A percentile compares a stretch with the other conserved stretches of the same genome.
Conservation (phyloP, 345 rosid species). For the Citrus hindsii region DNA sequence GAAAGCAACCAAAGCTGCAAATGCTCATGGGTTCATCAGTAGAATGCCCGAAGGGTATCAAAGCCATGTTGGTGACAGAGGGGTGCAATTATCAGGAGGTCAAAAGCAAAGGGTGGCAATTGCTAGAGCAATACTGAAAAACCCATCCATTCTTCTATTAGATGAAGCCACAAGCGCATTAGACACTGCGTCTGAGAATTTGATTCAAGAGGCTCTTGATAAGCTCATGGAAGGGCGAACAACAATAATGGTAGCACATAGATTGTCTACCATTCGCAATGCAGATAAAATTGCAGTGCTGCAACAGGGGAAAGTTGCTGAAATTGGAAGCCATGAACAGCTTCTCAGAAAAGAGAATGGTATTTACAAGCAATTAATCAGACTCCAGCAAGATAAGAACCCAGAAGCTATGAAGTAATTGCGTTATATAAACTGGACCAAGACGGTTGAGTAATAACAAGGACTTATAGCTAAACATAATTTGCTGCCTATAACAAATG, state of each 20-base stretch:
- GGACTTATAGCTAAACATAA: neutral
- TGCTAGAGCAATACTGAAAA: conserved; percentile 68
- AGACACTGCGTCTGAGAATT: conserved; percentile 64
- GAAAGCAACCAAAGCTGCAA: conserved; percentile 65
- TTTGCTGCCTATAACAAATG: neutral
- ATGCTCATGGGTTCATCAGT: conserved; percentile 78
- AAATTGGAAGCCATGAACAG: conserved; percentile 67
- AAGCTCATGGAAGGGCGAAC: conserved; percentile 74
- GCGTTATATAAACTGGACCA: neutral
- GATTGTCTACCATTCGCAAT: conserved; percentile 61
- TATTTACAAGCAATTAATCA: conserved; percentile 54
- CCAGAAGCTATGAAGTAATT: neutral
- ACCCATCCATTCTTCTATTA: conserved; percentile 71
- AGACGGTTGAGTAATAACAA: neutral
- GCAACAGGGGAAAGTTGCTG: conserved; percentile 58
- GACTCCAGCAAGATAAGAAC: conserved; percentile 42
- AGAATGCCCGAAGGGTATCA: conserved; percentile 72
- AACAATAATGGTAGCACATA: conserved; percentile 73
- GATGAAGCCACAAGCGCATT: conserved; percentile 91
- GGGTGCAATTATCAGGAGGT: conserved; percentile 82
- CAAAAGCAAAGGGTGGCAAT: conserved; percentile 90
- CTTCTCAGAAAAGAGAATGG: conserved; percentile 45
- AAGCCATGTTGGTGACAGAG: conserved; percentile 73
- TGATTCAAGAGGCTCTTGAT: conserved; percentile 76
- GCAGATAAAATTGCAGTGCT: conserved; percentile 64